Evolutionary conservation across 306 rosid genomes (phyloP).

Genomic region (Gastrolobium villosum): DNA sequence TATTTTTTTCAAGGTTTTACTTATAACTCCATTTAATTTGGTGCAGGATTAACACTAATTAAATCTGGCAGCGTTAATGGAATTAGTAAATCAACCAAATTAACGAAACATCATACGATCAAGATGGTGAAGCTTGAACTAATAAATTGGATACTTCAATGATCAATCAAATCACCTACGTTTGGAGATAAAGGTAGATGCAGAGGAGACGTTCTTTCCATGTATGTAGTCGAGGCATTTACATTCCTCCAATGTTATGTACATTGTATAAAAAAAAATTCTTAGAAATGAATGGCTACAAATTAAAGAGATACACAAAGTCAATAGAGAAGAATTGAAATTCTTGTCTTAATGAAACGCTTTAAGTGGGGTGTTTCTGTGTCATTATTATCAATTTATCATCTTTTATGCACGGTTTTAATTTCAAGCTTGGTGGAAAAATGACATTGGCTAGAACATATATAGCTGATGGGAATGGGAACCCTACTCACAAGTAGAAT

Average conservation of each 20-base stretch:
- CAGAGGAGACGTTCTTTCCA: not conserved
- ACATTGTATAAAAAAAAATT: not conserved
- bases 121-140: conserved; percentile 8
- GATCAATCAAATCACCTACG: not conserved
- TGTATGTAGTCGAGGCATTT: conserved; percentile 26
- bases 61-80: not conserved
- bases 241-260: conserved; percentile 1
- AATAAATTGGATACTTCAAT: not conserved
- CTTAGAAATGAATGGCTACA: conserved; percentile 1
- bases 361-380: conserved; percentile 46
- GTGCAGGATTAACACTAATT: not conserved
- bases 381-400: conserved; percentile 37
- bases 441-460: conserved; percentile 54
- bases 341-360: conserved; percentile 44
- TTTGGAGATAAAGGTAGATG: conserved; percentile 37
- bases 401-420: conserved; percentile 26
- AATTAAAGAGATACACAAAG: conserved; percentile 5
- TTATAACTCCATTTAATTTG: not conserved
- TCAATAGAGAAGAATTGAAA: conserved; percentile 28
- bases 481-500: conserved; percentile 36
- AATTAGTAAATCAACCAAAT: not conserved
- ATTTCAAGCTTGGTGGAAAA: conserved; percentile 38
- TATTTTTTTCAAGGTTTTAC: not conserved
- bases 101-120: not conserved
- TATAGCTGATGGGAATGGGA: conserved; percentile 49